Conservation (phyloP, 306 rosid species). For the Rosa chinensis region DNA sequence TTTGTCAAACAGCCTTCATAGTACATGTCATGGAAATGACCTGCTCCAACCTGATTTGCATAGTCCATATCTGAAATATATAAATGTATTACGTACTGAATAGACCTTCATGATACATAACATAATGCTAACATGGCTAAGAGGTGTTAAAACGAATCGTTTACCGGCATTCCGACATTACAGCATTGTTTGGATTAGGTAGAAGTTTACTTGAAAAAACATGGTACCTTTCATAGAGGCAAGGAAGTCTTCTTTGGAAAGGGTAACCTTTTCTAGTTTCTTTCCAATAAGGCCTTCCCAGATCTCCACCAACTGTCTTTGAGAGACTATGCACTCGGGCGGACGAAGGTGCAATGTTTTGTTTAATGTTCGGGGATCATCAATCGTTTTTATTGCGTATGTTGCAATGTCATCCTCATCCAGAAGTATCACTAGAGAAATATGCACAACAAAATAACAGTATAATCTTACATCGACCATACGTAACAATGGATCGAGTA, state of each 20-base stretch:
- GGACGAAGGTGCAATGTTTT: constrained; percentile 38
- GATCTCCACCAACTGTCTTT: constrained; percentile 38
- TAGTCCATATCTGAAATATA: constrained; percentile 31
- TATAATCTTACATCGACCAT: background rate
- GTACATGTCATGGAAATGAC: constrained; percentile 62
- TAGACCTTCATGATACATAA: background rate
- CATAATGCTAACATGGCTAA: background rate
- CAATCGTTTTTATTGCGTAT: constrained; percentile 37
- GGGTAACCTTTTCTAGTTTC: constrained; percentile 36
- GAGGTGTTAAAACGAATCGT: too few species aligned
- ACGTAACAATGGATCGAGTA: background rate
- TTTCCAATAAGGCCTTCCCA: constrained; percentile 50
- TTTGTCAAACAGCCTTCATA: constrained; percentile 62
- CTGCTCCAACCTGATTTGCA: constrained; percentile 51
- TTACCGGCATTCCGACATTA: too few species aligned
- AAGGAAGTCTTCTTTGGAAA: constrained; percentile 13
- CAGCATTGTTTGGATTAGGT: background rate
- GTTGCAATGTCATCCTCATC: constrained; percentile 42
- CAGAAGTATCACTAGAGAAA: constrained; percentile 28
- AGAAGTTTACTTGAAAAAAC: background rate
- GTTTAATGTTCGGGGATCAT: constrained; percentile 51
- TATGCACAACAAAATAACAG: background rate
- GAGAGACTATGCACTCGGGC: constrained; percentile 32
- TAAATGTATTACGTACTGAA: background rate
- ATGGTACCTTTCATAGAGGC: constrained; percentile 17